phyloP scores from a whole-genome alignment of 306 rosid species.

The Argentina anserina region DNA sequence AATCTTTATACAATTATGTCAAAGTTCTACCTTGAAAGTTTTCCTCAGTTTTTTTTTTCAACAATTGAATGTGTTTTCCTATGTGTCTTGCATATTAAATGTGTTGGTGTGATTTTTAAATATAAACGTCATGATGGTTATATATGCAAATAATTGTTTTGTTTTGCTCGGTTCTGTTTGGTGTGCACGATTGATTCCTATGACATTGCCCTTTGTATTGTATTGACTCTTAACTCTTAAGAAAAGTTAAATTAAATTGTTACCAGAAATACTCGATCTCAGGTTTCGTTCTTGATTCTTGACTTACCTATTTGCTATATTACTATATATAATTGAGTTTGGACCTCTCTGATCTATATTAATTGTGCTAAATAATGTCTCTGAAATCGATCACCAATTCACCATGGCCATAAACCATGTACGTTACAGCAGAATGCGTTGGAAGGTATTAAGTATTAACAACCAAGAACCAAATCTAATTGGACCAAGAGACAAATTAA shows the following conservation, averaged over 20 bases:
- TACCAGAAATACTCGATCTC: conserved; percentile 1
- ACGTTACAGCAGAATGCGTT: not conserved
- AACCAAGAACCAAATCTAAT: conserved; percentile 13
- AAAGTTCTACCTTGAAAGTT: not conserved
- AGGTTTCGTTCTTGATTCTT: not conserved
- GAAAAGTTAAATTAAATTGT: conserved; percentile 25
- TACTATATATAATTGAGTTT: not conserved
- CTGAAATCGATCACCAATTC: no score
- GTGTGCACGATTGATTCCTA: conserved; percentile 20
- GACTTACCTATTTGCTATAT: not conserved
- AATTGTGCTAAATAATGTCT: not conserved
- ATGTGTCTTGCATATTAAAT: not conserved
- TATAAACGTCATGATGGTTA: not conserved
- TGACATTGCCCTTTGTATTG: conserved; percentile 26
- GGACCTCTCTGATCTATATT: not conserved
- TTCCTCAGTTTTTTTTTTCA: not conserved
- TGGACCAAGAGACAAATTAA: conserved; percentile 21
- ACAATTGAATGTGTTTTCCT: not conserved
- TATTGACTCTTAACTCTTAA: conserved; percentile 46
- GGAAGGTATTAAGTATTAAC: not conserved
- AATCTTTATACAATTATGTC: not conserved
- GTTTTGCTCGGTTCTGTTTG: conserved; percentile 7
- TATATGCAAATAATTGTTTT: conserved; percentile 2
- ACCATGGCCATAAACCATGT: no score
- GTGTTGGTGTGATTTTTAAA: not conserved